Base-by-base conservation (phyloP, 2,329 filamentous ascomycete genomes). In the Scortechinia acanthostroma region DNA sequence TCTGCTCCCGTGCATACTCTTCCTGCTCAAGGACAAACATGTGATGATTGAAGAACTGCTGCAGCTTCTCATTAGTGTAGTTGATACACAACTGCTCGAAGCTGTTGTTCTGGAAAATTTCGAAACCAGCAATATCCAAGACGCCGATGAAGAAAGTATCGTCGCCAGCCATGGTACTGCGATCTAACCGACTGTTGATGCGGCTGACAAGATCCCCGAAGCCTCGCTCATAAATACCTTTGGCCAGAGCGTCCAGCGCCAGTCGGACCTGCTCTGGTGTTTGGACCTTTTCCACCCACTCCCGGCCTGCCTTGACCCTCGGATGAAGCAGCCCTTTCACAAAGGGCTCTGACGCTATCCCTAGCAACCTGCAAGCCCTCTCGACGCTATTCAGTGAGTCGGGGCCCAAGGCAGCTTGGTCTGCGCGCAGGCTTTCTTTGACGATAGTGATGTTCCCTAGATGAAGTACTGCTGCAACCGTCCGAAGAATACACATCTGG, bases 81-180 rank as follows among this genome's bases (percentile, higher is more conserved):
- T 98, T 98, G 75, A 98, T 98, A 70, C 93, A 98, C 4, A 98
- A 76, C 63, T 98, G 93, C 62, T 98, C 93, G 57, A 98, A 98
- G 70, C 91, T 96, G 70, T 98, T 98, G 57, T 88, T 80, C 54
- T 98, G 91, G 55, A 98, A 98, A 48, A 98, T 98, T 60, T 98
- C 93, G 64, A 98, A 98, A 49, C 93, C 93, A 51, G 94, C 94
- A 64, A 98, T 98, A 78, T 98, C 93, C 35, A 98, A 82, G 5
- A 98, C 93, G 45, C 93, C 93, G 52, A 98, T 98, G 65, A 98
- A 98, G 56, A 88, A 86, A 2, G 88, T 91, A 58, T 97, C 91
- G 48, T 98, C 91, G 43, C 84, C 73, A 6, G 86, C 84, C 59
- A 88, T 78, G 3, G 88, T 86, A 35, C 82, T 86, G n/a, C 88